Evolutionary conservation across 106 monocot species (phyloP), one percentile per base, ranked within the genome.

Genomic region (Dioscorea zingiberensis): DNA sequence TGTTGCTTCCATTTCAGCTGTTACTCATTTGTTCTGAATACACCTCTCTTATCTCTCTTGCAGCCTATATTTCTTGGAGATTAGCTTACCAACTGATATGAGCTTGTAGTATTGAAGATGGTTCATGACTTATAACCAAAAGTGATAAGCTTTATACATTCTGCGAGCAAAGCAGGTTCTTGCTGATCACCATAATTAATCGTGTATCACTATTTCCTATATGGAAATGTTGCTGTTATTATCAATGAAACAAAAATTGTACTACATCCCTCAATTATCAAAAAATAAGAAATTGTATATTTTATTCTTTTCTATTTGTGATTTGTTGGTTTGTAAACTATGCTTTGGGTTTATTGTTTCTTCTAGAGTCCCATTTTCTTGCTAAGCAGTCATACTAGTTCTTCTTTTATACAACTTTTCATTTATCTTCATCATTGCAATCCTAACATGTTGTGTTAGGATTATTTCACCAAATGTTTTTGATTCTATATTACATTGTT

Each of bases 1-100:
- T 51, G 15, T 51, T 51, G 8, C 26, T 25, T 59, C 48, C n/a
- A 22, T 72, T 51, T 27, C 8, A 46, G 32, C 30, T 27, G 6
- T 17, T 38, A 23, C n/a, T 12, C 12, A n/a, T n/a, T 69, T 38
- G 32, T 21, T n/a, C 54, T 15, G 27, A 23, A 8, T 44, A 18
- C 19, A 27, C 21, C 13, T 62, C 21, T 27, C 18, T n/a, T 70
- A 10, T 56, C 25, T 7, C 32, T 19, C 59, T 71, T 24, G 63
- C 81, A 81, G 81, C 68, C 58, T 81, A 38, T 81, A 81, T 76
- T 76, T 81, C 17, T 56, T 76, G 28, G 76, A 81, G 25, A 81
- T 81, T 46, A 81, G 81, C 76, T 63, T 81, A 57, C 81, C 81
- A 2, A 63, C 76, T 66, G 81, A 81, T 13, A 68, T 76, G 72